Evolutionary conservation across 176 grass and related monocot genomes (phyloP).

Genomic region (Carex pumila): DNA sequence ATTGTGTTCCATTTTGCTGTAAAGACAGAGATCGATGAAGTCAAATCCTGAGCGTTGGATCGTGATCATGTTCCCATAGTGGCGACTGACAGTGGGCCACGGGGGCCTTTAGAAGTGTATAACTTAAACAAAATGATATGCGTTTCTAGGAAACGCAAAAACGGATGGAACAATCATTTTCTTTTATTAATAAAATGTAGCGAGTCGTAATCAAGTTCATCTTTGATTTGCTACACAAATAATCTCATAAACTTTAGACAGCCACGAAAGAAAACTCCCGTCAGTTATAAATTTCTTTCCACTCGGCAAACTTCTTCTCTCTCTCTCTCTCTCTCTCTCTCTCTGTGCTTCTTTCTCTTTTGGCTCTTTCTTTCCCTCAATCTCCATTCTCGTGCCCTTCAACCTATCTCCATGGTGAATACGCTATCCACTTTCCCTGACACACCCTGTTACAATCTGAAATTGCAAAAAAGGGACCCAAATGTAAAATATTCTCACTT

Average conservation of each 20-base stretch:
- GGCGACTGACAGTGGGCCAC: background rate
- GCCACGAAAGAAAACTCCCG: background rate
- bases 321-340: background rate
- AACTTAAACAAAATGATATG: background rate
- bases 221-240: background rate
- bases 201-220: background rate
- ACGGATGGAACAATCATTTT: background rate
- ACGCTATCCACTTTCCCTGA: background rate
- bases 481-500: background rate
- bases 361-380: background rate
- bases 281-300: background rate
- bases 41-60: background rate
- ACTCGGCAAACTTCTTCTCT: background rate
- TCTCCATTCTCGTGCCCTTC: background rate
- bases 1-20: background rate
- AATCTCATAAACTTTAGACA: background rate
- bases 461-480: background rate
- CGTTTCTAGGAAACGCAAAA: background rate
- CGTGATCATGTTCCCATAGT: background rate
- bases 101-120: background rate
- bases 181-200: background rate
- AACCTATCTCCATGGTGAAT: background rate
- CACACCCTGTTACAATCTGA: background rate
- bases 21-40: background rate
- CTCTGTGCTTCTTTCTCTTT: background rate